Evolutionary conservation across 805 yeast species (phyloP).

Genomic region (Scheffersomyces ergatensis): DNA sequence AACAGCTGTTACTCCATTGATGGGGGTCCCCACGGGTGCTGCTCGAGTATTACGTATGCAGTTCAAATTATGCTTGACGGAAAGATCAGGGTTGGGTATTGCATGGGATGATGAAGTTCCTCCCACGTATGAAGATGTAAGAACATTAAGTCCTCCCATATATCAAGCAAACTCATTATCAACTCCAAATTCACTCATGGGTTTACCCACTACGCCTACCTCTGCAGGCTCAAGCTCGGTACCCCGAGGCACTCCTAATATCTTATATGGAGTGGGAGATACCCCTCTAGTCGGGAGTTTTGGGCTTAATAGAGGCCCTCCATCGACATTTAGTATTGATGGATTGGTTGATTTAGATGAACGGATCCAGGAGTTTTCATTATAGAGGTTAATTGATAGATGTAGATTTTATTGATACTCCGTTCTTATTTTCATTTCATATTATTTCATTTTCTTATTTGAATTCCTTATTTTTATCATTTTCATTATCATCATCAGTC

Average conservation of each 20-base stretch:
- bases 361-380: conserved; percentile 29
- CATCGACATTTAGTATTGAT: conserved; percentile 18
- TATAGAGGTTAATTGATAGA: conserved; percentile 14
- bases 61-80: conserved; percentile 78
- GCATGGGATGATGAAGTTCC: conserved; percentile 99
- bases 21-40: conserved; percentile 87
- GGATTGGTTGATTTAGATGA: conserved; percentile 29
- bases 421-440: no score
- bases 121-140: conserved; percentile 86
- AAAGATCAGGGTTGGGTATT: conserved; percentile 91
- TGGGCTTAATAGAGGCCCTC: conserved; percentile 9
- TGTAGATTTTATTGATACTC: no score
- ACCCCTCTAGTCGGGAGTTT: conserved; percentile 34
- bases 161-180: conserved; percentile 36
- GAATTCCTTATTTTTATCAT: no score
- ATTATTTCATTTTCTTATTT: no score
- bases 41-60: conserved; percentile 96
- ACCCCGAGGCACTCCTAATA: conserved; percentile 17
- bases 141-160: conserved; percentile 82
- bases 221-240: not conserved
- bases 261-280: conserved; percentile 42
- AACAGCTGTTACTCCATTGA: conserved; percentile 9
- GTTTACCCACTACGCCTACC: conserved; percentile 12
- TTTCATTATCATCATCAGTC: no score
- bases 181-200: conserved; percentile 12